These are phyloP conservation scores for Coniferiporia sulphurascens DNA, from an alignment of 1,284 basidiomycete genomes.

Conservation along the genomic window DNA sequence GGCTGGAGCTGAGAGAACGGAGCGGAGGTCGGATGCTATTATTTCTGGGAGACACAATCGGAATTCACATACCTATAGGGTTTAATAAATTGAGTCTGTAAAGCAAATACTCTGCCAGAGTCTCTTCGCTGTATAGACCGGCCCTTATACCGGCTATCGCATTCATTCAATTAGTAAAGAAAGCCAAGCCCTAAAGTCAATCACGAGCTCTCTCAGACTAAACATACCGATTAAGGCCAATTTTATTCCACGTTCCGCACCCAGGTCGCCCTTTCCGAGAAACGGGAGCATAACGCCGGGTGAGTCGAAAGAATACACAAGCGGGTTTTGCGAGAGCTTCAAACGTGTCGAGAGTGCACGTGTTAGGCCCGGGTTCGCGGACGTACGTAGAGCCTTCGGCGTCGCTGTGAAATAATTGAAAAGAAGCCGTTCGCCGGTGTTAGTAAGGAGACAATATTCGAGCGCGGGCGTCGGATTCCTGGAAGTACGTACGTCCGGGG, in stretches of 20 bases:
- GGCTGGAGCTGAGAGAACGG: slow-evolving; percentile 45
- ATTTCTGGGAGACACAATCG: slow-evolving; percentile 18
- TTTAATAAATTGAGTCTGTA: slow-evolving; percentile 81
- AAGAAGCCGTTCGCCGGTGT: not conserved
- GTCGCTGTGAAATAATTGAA: slow-evolving; percentile 36
- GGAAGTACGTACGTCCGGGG: slow-evolving; percentile 65
- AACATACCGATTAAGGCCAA: slow-evolving; percentile 81
- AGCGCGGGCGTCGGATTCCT: too few relatives aligned
- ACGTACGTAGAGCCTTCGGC: slow-evolving; percentile 86
- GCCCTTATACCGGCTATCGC: slow-evolving; percentile 88
- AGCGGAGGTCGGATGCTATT: slow-evolving; percentile 7
- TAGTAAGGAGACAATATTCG: not conserved
- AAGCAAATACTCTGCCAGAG: slow-evolving; percentile 84
- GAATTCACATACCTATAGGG: slow-evolving; percentile 50
- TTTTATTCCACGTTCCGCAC: slow-evolving; percentile 89
- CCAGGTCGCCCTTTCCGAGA: slow-evolving; percentile 79
- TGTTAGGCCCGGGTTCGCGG: slow-evolving; percentile 85
- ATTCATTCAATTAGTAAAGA: slow-evolving; percentile 1
- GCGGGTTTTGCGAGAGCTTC: slow-evolving; percentile 72
- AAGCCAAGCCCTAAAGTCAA: slow-evolving; percentile 7
- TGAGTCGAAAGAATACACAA: slow-evolving; percentile 92
- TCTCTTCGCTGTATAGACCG: slow-evolving; percentile 82
- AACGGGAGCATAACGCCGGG: slow-evolving; percentile 98
- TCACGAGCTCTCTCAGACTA: slow-evolving; percentile 31
- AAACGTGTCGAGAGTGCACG: slow-evolving; percentile 79